Base-by-base conservation (phyloP, 352 stramenopile species). In the Phytophthora colocasiae region DNA sequence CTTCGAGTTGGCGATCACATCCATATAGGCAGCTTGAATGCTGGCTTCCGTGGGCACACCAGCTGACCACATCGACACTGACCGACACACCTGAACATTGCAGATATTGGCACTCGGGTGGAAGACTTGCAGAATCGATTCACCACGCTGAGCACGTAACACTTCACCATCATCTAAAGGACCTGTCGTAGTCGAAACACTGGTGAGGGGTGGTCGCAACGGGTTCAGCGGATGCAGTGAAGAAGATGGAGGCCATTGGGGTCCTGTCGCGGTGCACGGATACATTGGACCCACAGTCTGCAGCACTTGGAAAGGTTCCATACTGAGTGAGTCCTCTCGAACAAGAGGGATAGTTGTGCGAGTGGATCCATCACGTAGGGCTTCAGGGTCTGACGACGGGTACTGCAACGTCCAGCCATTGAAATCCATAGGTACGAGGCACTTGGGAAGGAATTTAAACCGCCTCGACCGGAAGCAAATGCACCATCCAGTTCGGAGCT, bases 61-160 rank as follows among this genome's bases (percentile, higher is more conserved):
- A 1, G 83, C 87, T 1, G 90, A 97, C 90, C 90, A 97, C 79
- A 92, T 87, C 1, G 86, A 95, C 8, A 96, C 87, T 2, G 85
- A 95, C 9, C 90, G 85, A 3, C 87, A 85, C 4, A 96, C 87
- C 69, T 96, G 90, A 32, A 95, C 73, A 34, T 90, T 91, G 58
- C 85, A 93, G 19, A 87, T 78, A 58, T 81, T 87, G 22, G 86
- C 83, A 34, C 87, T 85, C n/a, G 84, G 81, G 49, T 93, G 86
- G 47, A 87, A 79, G 0, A 92, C 71, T 38, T 89, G 78, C 14
- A 88, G 55, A 58, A 91, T 87, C 2, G 83, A 94, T 38, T 78
- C 69, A 27, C 81, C 82, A 29, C 83, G 83, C 36, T 88, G 79
- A 39, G 83, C 81, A 59, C 83, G 81, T 17, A 88, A n/a, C 31